Conservation (phyloP, 495 filamentous ascomycete species). For the Daldinia bambusicola region DNA sequence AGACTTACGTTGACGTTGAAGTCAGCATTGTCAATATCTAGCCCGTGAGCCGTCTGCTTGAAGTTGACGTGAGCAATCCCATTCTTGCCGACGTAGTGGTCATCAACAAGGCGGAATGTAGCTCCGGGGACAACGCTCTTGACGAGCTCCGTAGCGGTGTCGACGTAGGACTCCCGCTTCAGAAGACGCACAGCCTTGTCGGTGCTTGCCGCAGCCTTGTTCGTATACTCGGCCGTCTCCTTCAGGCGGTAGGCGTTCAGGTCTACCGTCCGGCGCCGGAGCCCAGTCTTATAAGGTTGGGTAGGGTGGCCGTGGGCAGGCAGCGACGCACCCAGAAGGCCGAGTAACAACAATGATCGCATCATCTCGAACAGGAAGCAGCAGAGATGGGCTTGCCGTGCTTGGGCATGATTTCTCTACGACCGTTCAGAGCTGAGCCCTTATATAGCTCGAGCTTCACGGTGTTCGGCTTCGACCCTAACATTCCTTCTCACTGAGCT, state of each 20-base stretch:
- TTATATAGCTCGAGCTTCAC: slow-evolving; percentile 36
- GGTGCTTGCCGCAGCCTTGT: slow-evolving; percentile 29
- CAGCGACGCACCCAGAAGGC: slow-evolving; percentile 49
- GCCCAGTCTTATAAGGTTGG: slow-evolving; percentile 30
- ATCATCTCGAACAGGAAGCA: slow-evolving; percentile 41
- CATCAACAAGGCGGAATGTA: slow-evolving; percentile 56
- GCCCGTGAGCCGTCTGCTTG: slow-evolving; percentile 62
- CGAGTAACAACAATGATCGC: slow-evolving; percentile 49
- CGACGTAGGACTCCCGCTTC: slow-evolving; percentile 48
- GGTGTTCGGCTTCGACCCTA: background rate
- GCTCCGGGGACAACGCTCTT: slow-evolving; percentile 43
- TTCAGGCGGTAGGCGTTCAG: slow-evolving; percentile 48
- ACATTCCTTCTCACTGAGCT: slow-evolving; percentile 28
- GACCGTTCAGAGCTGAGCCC: slow-evolving; percentile 24
- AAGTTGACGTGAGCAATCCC: slow-evolving; percentile 64
- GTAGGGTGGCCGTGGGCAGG: slow-evolving; percentile 44
- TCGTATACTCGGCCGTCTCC: slow-evolving; percentile 45
- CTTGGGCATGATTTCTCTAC: slow-evolving; percentile 21
- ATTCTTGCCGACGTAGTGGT: slow-evolving; percentile 58
- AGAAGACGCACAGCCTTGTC: slow-evolving; percentile 36
- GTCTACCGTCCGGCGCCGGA: slow-evolving; percentile 50
- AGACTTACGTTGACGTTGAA: slow-evolving; percentile 65
- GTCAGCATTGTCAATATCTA: slow-evolving; percentile 66
- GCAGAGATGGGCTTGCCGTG: slow-evolving; percentile 24
- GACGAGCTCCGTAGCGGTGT: slow-evolving; percentile 49